Evolutionary conservation across 192 early-diverging fungal genomes (phyloP).

Genomic region (Jimgerdemannia flammicorona): DNA sequence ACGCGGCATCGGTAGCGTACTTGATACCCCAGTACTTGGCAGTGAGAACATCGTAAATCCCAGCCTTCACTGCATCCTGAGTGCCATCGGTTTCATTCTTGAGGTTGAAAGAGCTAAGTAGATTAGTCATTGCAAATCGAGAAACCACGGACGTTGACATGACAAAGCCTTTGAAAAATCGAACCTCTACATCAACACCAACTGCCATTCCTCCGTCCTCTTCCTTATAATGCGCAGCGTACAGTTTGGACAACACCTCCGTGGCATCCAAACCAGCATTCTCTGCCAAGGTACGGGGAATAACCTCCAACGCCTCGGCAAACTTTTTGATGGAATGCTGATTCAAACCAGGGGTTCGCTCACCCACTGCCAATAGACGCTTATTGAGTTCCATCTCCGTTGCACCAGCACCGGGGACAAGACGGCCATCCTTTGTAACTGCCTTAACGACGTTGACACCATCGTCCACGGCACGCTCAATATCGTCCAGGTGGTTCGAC

Average conservation of each 20-base stretch:
- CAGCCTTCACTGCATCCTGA: conserved; percentile 69
- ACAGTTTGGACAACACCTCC: conserved; percentile 94
- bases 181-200: conserved; percentile 84
- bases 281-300: conserved; percentile 95
- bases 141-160: conserved; percentile 28
- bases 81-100: conserved; percentile 55
- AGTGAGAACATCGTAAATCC: conserved; percentile 77
- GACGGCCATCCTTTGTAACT: conserved; percentile 75
- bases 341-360: conserved; percentile 95
- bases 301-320: conserved; percentile 96
- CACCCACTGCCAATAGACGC: conserved; percentile 71
- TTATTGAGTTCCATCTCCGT: conserved; percentile 90
- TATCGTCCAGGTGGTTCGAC: conserved; percentile 91
- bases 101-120: not conserved
- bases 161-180: not conserved
- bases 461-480: conserved; percentile 96
- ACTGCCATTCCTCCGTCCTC: conserved; percentile 40
- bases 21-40: conserved; percentile 89
- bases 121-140: conserved; percentile 8
- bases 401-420: conserved; percentile 93
- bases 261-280: conserved; percentile 98
- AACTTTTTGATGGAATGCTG: conserved; percentile 97
- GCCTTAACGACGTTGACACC: conserved; percentile 97
- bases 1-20: conserved; percentile 86
- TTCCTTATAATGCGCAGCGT: conserved; percentile 81